Evolutionary conservation across 106 monocot genomes (phyloP), one percentile per base, ranked within the genome.

Genomic region (Allium fistulosum): DNA sequence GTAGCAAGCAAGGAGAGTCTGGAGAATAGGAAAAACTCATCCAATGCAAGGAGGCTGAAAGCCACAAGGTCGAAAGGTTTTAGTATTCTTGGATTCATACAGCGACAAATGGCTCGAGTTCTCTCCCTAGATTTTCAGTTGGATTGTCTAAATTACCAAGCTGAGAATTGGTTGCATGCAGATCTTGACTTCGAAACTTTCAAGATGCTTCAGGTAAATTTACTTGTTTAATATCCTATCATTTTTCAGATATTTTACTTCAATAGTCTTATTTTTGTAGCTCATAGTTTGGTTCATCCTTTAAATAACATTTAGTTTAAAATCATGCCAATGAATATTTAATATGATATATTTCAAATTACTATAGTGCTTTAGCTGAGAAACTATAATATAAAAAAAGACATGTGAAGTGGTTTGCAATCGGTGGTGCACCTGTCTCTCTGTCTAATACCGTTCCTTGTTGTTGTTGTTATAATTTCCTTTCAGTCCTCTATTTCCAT

Each of bases 111-210:
- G 83, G 88, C 88, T 59, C 71, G 69, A 59, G 68, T 96, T 66
- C 95, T 96, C 71, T 81, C 91, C 4, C 61, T 96, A 51, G 91
- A 91, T 74, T 96, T 91, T 61, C 95, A 96, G 45, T 48, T 96
- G 63, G 95, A 96, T 65, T 96, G 95, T 57, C 79, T 96, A 18
- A 84, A 91, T 71, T 96, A 96, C 51, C 79, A 88, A 49, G 67
- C 58, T 52, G 80, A 76, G 26, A 91, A 82, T 8, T 96, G 95
- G 95, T 76, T 57, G 13, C 87, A 96, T 80, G 91, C 95, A 17
- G 95, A 96, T 63, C 86, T 96, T 51, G 95, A 96, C 63, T 96
- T 74, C 60, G 91, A 91, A 66, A 88, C 95, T 16, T 96, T 96
- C 64, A 85, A 82, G 69, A 72, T 74, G 46, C 86, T 96, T 51